Evolutionary conservation across 192 early-diverging fungal genomes (phyloP), one percentile per base, ranked within the genome.

Genomic region (Backusella tuberculispora): DNA sequence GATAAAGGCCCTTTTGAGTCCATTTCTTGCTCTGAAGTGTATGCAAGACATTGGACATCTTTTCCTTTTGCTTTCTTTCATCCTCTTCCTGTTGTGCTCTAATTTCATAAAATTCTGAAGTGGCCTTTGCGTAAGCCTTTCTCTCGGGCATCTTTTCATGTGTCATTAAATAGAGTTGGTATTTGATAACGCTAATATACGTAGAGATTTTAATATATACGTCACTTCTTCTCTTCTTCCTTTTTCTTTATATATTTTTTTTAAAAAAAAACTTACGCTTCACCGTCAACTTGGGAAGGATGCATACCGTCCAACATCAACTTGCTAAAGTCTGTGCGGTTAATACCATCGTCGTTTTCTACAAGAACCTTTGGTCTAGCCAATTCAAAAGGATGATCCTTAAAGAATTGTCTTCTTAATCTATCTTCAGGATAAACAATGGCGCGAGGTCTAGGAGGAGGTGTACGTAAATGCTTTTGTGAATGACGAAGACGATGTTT

Each of bases 341-440:
- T 83, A 4, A 82, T 78, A 74, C 82, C 84, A 10, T 87, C 81
- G 2, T 89, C 86, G 26, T 80, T 83, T 83, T 96, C 95, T 29
- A 92, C 86, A 44, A 96, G 72, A 6, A 87, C 84, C 41, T 87
- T 80, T 41, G 96, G 94, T 69, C 92, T 84, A 41, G 82, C 74
- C 73, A 92, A 84, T 82, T 99, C 97, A 78, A 92, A 94, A 19
- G 97, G 97, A 83, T 99, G 97, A 86, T 96, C 91, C 74, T 87
- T 85, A 83, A 95, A 99, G 74, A 99, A 99, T 68, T 86, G 88
- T 66, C 85, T 68, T 66, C 97, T 90, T 72, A 99, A 86, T 69
- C 79, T 72, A 83, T 99, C 97, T 83, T 98, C 96, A 6, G 93
- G 94, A 74, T 95, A 99, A 43, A 85, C 89, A 42, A 99, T 97